Percentiles rank a stretch among this genome's conserved stretches.
Conservation (phyloP, 2,329 filamentous ascomycete species). For the Penicillium paneum region DNA sequence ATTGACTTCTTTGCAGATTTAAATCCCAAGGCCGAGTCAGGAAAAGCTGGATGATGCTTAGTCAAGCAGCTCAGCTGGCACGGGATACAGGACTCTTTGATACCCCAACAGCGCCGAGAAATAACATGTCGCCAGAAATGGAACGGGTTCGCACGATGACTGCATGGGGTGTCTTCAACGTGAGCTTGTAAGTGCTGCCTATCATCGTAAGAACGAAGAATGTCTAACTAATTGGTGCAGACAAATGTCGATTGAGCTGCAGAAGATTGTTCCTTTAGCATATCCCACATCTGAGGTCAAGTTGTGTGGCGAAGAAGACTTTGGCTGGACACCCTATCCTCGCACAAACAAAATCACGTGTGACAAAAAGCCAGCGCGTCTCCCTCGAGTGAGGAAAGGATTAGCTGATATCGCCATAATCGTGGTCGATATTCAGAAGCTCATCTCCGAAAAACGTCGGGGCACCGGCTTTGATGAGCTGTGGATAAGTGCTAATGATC, state of each 20-base stretch:
- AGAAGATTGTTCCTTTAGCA: constrained; percentile 19
- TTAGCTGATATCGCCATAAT: constrained; percentile 24
- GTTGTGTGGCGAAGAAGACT: constrained; percentile 14
- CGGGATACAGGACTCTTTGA: constrained; percentile 32
- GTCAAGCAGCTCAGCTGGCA: constrained; percentile 32
- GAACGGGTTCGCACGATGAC: constrained; percentile 25
- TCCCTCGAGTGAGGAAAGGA: constrained; percentile 25
- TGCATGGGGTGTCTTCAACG: constrained; percentile 32
- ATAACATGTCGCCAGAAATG: constrained; percentile 16
- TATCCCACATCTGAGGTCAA: constrained; percentile 18
- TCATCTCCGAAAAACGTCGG: constrained; percentile 21
- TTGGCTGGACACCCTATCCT: constrained; percentile 35
- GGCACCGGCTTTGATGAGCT: constrained; percentile 13
- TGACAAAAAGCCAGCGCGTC: constrained; percentile 24
- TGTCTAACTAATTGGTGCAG: constrained; percentile 20
- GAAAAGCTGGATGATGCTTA: constrained; percentile 32
- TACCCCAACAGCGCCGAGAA: constrained; percentile 10
- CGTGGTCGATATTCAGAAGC: constrained; percentile 22
- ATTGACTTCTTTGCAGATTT: constrained; percentile 26
- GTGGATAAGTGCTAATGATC: constrained; percentile 15
- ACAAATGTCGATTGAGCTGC: constrained; percentile 29
- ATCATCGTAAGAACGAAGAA: neutral
- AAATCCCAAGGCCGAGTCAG: constrained; percentile 27
- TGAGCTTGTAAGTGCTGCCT: constrained; percentile 27
- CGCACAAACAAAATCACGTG: constrained; percentile 29